Evolutionary conservation across 2,329 filamentous ascomycete genomes (phyloP).

Genomic region (Pleoardoris graminearum): DNA sequence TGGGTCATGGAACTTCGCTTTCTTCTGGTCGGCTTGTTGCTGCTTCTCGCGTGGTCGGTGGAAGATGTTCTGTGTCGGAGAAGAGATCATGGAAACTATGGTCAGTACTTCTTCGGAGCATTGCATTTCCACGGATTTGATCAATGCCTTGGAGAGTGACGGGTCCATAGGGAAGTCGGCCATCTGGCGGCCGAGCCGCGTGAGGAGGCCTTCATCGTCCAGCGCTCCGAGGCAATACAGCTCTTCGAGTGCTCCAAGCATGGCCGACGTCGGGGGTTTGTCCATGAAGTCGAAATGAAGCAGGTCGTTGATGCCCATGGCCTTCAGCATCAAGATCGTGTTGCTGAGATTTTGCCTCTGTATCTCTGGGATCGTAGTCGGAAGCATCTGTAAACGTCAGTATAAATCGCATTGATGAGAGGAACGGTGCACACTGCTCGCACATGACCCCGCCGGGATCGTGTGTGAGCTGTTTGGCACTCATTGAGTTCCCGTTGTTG

Average conservation of each 20-base stretch:
- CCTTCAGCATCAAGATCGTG: conserved; percentile 96
- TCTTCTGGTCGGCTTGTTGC: conserved; percentile 93
- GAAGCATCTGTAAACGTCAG: no score
- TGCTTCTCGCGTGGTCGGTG: conserved; percentile 98
- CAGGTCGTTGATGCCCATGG: conserved; percentile 98
- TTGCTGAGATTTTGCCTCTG: conserved; percentile 90
- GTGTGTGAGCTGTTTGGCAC: no score
- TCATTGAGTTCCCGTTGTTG: no score
- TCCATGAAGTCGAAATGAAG: conserved; percentile 99
- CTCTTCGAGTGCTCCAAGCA: conserved; percentile 94
- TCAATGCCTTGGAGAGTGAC: conserved; percentile 84
- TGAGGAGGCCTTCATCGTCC: conserved; percentile 93
- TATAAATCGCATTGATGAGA: no score
- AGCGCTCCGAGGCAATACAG: conserved; percentile 88
- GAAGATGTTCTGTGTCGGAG: conserved; percentile 77
- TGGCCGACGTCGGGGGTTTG: conserved; percentile 93
- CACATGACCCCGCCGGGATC: no score
- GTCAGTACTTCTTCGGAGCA: conserved; percentile 94
- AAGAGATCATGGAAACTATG: conserved; percentile 76
- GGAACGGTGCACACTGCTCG: no score
- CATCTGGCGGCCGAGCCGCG: conserved; percentile 92
- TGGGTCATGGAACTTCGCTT: conserved; percentile 94
- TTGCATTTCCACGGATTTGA: conserved; percentile 80
- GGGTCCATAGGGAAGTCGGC: conserved; percentile 99
- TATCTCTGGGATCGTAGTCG: conserved; percentile 94